Conservation (phyloP, 2,329 filamentous ascomycete species). For the Sarocladium kiliense region DNA sequence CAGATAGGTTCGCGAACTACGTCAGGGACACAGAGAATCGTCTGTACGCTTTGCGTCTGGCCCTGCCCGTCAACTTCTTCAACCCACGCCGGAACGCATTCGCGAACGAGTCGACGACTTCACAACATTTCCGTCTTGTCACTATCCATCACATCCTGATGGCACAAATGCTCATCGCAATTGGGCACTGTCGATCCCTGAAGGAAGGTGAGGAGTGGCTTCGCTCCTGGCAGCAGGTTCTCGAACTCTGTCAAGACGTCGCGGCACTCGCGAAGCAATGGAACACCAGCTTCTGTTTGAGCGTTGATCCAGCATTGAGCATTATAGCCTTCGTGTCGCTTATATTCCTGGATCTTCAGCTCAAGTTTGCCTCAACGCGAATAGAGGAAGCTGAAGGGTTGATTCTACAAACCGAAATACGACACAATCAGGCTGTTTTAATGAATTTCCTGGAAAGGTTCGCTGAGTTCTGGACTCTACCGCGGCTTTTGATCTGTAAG, state of each 20-base stretch:
- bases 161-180: conserved; percentile 12
- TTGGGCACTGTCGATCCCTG: conserved; percentile 7
- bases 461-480: conserved; percentile 12
- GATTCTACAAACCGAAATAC: neutral
- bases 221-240: conserved; percentile 13
- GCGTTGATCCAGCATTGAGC: conserved; percentile 12
- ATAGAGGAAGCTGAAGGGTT: neutral
- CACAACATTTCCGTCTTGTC: conserved; percentile 13
- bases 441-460: conserved; percentile 13
- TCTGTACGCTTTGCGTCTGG: conserved; percentile 8
- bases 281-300: conserved; percentile 10
- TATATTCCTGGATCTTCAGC: conserved; percentile 13
- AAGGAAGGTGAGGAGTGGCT: conserved; percentile 12
- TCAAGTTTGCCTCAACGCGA: neutral
- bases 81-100: conserved; percentile 13
- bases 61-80: conserved; percentile 10
- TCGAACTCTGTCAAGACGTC: conserved; percentile 13
- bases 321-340: conserved; percentile 13
- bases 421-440: conserved; percentile 8
- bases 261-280: conserved; percentile 11
- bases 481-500: conserved; percentile 14
- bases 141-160: conserved; percentile 13
- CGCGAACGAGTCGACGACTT: conserved; percentile 7
- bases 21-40: conserved; percentile 1
- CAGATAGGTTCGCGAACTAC: neutral